Evolutionary conservation across 192 early-diverging fungal species (phyloP).

Genomic region (Podila epicladia): DNA sequence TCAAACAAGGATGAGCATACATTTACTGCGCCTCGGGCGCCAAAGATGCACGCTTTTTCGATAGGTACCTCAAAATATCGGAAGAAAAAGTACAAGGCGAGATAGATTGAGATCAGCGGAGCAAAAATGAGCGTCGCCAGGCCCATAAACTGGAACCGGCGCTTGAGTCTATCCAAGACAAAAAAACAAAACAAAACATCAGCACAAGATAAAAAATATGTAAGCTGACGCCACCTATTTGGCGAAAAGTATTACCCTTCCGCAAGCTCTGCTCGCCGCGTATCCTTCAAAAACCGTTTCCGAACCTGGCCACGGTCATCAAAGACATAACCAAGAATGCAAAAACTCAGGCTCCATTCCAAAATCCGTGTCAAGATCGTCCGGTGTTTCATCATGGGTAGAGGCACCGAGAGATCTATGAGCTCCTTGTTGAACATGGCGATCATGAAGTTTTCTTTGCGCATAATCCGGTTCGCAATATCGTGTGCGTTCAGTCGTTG

Average conservation of each 20-base stretch:
- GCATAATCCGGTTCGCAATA: conserved; percentile 95
- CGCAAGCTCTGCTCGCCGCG: conserved; percentile 69
- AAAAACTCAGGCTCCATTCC: conserved; percentile 93
- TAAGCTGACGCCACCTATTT: background rate
- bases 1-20: background rate
- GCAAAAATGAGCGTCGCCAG: conserved; percentile 85
- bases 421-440: conserved; percentile 95
- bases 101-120: conserved; percentile 87
- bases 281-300: conserved; percentile 82
- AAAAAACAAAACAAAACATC: too few species aligned
- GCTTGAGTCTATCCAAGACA: conserved; percentile 55
- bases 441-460: conserved; percentile 97
- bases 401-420: conserved; percentile 80
- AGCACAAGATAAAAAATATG: conserved; percentile 1
- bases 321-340: conserved; percentile 88
- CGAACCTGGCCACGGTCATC: conserved; percentile 86
- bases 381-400: conserved; percentile 61
- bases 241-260: conserved; percentile 61
- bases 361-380: conserved; percentile 87
- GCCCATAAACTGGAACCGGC: conserved; percentile 90
- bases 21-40: background rate
- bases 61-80: conserved; percentile 88
- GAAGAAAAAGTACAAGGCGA: conserved; percentile 89
- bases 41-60: background rate
- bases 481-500: conserved; percentile 72